phyloP scores from a whole-genome alignment of 345 rosid species.

The Stellera chamaejasme region DNA sequence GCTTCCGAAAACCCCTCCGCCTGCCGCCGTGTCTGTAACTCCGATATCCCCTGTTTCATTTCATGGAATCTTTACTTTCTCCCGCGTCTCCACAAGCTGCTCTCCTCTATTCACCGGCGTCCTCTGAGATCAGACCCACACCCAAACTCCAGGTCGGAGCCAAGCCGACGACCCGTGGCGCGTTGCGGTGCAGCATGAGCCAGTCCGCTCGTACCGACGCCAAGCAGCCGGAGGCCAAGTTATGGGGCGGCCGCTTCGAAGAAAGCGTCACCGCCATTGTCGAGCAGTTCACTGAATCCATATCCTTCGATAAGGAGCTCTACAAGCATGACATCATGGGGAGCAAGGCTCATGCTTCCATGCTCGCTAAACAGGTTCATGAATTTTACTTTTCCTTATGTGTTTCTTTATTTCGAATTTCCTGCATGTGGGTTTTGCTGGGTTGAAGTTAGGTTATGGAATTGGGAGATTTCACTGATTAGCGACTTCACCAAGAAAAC shows the following conservation, averaged over 20 bases:
- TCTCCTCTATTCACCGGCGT: conserved; percentile 12
- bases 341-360: conserved; percentile 89
- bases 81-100: conserved; percentile 14
- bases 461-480: not conserved
- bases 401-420: not conserved
- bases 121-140: conserved; percentile 3
- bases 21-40: too few species aligned
- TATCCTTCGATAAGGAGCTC: conserved; percentile 78
- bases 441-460: conserved; percentile 3
- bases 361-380: conserved; percentile 80
- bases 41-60: not conserved
- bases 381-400: not conserved
- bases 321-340: conserved; percentile 93
- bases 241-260: conserved; percentile 97
- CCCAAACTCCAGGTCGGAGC: conserved; percentile 11
- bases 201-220: conserved; percentile 16
- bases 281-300: conserved; percentile 90
- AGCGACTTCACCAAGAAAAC: too few species aligned
- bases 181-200: conserved; percentile 33
- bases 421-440: conserved; percentile 2
- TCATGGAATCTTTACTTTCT: conserved; percentile 28
- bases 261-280: conserved; percentile 77
- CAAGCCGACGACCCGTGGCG: conserved; percentile 21
- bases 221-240: conserved; percentile 63
- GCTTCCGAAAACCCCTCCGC: too few species aligned